Conservation (phyloP, 2,329 filamentous ascomycete species). For the Botrytis galanthina region DNA sequence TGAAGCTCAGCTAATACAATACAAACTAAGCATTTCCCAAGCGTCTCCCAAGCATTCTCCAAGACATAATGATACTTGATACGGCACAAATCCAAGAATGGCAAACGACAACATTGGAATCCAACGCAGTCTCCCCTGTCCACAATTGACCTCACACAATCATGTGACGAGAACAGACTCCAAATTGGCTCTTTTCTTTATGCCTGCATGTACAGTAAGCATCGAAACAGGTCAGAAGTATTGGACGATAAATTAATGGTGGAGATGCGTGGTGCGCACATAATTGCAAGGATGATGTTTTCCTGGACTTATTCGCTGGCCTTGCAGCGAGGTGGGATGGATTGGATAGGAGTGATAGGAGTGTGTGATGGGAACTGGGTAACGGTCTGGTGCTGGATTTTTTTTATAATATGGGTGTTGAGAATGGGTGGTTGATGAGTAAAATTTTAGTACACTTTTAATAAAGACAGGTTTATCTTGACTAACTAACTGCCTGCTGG, state of each 20-base stretch:
- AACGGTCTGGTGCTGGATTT: neutral
- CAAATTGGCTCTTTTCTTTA: neutral
- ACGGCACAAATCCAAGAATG: neutral
- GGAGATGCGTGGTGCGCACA: neutral
- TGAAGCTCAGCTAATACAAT: neutral
- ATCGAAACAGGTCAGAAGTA: neutral
- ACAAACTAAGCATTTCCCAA: neutral
- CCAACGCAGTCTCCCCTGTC: neutral
- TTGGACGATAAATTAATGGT: constrained; percentile 5
- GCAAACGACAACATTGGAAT: neutral
- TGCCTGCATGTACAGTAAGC: neutral
- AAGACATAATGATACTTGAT: neutral
- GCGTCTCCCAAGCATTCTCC: neutral
- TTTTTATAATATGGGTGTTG: neutral
- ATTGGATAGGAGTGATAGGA: neutral
- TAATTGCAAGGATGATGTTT: neutral
- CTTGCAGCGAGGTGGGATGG: constrained; percentile 14
- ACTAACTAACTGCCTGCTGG: neutral
- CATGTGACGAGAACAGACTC: neutral
- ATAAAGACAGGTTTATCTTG: neutral
- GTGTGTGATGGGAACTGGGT: neutral
- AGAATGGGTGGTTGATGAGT: neutral
- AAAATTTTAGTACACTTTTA: neutral
- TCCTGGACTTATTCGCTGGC: constrained; percentile 19
- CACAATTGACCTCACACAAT: neutral